phyloP scores from a whole-genome alignment of 495 filamentous ascomycete species.

The Aspergillus mulundensis region DNA sequence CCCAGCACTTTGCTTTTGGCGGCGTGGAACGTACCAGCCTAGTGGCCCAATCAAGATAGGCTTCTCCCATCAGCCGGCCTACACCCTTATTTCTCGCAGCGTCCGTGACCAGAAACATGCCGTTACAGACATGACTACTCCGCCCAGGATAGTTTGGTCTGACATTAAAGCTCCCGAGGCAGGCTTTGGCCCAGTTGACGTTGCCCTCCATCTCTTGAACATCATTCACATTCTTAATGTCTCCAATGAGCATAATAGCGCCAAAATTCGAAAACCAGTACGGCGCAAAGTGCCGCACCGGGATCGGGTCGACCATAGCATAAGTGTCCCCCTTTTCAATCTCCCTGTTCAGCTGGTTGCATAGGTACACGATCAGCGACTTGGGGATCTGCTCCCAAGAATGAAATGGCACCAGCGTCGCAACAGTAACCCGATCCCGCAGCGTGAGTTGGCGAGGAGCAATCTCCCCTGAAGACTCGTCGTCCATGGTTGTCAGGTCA shows the following conservation, averaged over 20 bases:
- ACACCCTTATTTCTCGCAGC: slow-evolving; percentile 85
- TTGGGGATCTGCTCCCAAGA: slow-evolving; percentile 69
- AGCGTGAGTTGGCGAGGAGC: slow-evolving; percentile 80
- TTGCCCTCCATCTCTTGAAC: slow-evolving; percentile 48
- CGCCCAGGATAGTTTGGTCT: slow-evolving; percentile 97
- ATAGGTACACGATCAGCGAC: slow-evolving; percentile 73
- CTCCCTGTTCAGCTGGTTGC: slow-evolving; percentile 84
- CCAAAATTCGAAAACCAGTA: slow-evolving; percentile 98
- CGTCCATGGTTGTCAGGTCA: slow-evolving; percentile 58
- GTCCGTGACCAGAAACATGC: slow-evolving; percentile 89
- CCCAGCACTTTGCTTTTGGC: not conserved
- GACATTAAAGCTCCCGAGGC: slow-evolving; percentile 93
- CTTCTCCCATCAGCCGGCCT: slow-evolving; percentile 88
- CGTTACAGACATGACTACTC: slow-evolving; percentile 95
- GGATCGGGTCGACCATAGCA: slow-evolving; percentile 80
- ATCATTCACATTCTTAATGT: slow-evolving; percentile 64
- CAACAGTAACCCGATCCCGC: slow-evolving; percentile 82
- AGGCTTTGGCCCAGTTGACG: slow-evolving; percentile 78
- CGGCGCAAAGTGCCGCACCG: slow-evolving; percentile 68
- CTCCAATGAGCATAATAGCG: slow-evolving; percentile 87
- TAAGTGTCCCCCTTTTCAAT: slow-evolving; percentile 97
- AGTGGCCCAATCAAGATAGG: slow-evolving; percentile 91
- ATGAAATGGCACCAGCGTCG: slow-evolving; percentile 84
- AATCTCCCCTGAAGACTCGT: slow-evolving; percentile 64
- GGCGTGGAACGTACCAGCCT: slow-evolving; percentile 56